These are phyloP conservation scores for Pigoraptor vietnamica DNA, from an alignment of 78 protist genomes.

Conservation along the genomic window DNA sequence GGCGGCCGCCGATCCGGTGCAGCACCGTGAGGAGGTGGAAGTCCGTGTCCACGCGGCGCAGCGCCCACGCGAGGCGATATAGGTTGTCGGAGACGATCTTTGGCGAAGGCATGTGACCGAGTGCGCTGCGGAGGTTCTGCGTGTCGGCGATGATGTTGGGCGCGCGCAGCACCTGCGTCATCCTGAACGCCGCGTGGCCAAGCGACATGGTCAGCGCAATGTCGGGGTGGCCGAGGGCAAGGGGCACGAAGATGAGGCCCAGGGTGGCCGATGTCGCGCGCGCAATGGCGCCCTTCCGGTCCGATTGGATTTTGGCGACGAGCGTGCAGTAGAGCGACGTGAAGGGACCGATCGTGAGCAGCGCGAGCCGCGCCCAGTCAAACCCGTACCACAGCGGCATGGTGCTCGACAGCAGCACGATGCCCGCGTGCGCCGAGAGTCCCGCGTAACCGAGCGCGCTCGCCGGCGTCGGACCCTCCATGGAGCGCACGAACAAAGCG, in stretches of 20 bases:
- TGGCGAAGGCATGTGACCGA: not conserved
- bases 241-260: not conserved
- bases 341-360: not conserved
- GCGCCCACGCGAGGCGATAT: not conserved
- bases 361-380: not conserved
- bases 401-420: not conserved
- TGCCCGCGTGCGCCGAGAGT: slow-evolving; percentile 4
- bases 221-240: not conserved
- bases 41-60: not conserved
- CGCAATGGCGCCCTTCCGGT: not conserved
- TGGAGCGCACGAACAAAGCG: not conserved
- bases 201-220: not conserved
- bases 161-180: not conserved
- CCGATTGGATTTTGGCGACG: not conserved
- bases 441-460: slow-evolving; percentile 18
- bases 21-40: not conserved
- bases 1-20: not conserved
- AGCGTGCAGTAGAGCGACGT: not conserved
- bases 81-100: not conserved
- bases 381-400: not conserved
- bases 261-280: not conserved
- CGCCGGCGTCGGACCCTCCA: slow-evolving; percentile 3
- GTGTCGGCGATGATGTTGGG: not conserved
- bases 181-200: not conserved
- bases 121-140: not conserved